Evolutionary conservation across 1,284 basidiomycete species (phyloP), one percentile per base, ranked within the genome.

Genomic region (Marasmius tenuissimus): DNA sequence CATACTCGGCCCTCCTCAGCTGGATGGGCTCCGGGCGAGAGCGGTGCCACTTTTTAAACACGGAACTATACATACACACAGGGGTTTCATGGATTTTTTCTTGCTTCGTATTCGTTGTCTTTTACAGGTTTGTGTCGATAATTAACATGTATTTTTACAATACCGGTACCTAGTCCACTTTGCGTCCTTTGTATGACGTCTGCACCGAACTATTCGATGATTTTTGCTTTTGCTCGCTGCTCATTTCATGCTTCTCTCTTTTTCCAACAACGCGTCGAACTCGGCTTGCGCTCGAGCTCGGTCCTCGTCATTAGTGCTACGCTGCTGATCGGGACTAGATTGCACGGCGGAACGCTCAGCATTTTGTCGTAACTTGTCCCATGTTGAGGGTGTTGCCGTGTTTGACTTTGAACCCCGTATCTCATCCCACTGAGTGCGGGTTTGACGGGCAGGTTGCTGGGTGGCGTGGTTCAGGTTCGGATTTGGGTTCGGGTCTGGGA

Each of bases 291-390:
- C 83, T 1, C 66, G 53, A 3, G 74, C 70, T 45, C 81, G 78
- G 18, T 80, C 78, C 50, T 77, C 70, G 37, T 72, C 70, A 16
- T 37, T 58, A 61, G 54, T 70, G 65, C 35, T 66, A 48, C 57
- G 56, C 39, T 38, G 59, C 53, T 54, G 50, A 12, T 54, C 38
- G 37, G 59, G 55, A 60, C 50, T 65, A 48, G 57, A 52, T 60
- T 60, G 67, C 14, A 70, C 61, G 38, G 67, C 65, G 55, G 70
- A 63, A 66, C 76, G 75, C 70, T 87, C 85, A 62, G 88, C 81
- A 37, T 72, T 78, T 69, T 89, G 85, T 40, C 89, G 84, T 34
- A 91, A 76, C 38, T 73, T 71, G 66, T 90, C 88, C 88, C 88
- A 91, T 5, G 86, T 78, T 12, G 89, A 88, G 22, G 75, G 75